Conservation (phyloP, 495 filamentous ascomycete species). For the Cryomyces antarcticus region DNA sequence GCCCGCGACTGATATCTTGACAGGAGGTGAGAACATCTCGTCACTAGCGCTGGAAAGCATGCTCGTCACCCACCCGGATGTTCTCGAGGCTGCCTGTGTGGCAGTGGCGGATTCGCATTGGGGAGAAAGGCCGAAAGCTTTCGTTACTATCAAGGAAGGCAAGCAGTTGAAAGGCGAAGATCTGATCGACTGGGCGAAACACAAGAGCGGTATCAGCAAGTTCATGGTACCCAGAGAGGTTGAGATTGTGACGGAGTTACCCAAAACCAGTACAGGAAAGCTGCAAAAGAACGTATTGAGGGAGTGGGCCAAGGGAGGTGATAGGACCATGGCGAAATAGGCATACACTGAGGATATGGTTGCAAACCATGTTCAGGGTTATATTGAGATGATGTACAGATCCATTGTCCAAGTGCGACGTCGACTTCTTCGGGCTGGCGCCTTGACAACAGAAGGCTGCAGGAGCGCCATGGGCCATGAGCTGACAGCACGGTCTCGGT, state of each 20-base stretch:
- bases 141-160: slow-evolving; percentile 54
- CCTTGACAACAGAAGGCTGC: too few relatives aligned
- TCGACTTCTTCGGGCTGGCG: too few relatives aligned
- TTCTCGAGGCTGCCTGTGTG: slow-evolving; percentile 81
- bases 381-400: too few relatives aligned
- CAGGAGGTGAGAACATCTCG: slow-evolving; percentile 92
- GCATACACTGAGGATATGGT: too few relatives aligned
- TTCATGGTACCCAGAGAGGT: slow-evolving; percentile 96
- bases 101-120: slow-evolving; percentile 79
- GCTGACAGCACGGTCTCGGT: too few relatives aligned
- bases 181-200: slow-evolving; percentile 71
- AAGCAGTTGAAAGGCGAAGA: slow-evolving; percentile 41
- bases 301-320: slow-evolving; percentile 54
- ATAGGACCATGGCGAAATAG: slow-evolving; percentile 1
- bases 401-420: too few relatives aligned
- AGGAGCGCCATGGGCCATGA: too few relatives aligned
- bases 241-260: slow-evolving; percentile 68
- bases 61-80: slow-evolving; percentile 72
- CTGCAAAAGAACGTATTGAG: slow-evolving; percentile 84
- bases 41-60: slow-evolving; percentile 80
- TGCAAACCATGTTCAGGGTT: too few relatives aligned
- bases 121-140: slow-evolving; percentile 91
- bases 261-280: slow-evolving; percentile 95
- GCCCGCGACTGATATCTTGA: neutral
- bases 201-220: slow-evolving; percentile 55